Evolutionary conservation across 1,284 basidiomycete species (phyloP), one percentile per base, ranked within the genome.

Genomic region (Rugosomyces carneus): DNA sequence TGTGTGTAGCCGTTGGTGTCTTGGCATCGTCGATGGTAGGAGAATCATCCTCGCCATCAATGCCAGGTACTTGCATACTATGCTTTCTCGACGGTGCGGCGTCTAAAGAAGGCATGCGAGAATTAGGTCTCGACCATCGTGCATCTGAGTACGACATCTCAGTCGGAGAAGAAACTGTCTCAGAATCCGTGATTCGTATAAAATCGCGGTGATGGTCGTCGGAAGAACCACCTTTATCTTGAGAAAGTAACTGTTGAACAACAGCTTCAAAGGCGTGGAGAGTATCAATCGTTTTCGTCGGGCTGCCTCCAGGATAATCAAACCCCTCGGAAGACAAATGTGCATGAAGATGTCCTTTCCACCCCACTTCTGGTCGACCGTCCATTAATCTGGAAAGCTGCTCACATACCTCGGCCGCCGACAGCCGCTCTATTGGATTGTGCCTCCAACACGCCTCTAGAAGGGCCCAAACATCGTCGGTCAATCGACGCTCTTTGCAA

Each of bases 361-460:
- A 40, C 8, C 39, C 39, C 15, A 29, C 27, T 1, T 40, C 24
- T 5, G 24, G 39, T 16, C 39, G 15, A 23, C 27, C 39, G 31
- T 40, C 39, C 24, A 29, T 40, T 3, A 40, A 20, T 15, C 39
- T 40, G 11, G 39, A 31, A 18, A 40, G 24, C 18, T 40, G 13
- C 18, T 44, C 24, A 16, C 24, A 37, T 36, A 38, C 26, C 19
- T 31, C 26, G 11, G 24, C 11, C 19, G 43, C 18, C 16, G 27
- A 39, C 19, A 32, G 32, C 24, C 44, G 37, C 16, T 40, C 21
- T n/a, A 11, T 18, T 15, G 44, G 29, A 3, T 45, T 23, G 13
- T 47, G 27, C 10, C 15, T 18, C 45, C 45, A 47, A 15, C 45
- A 41, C 9, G 10, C n/a, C 31, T 37, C 39, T 35, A 47, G 18